These are phyloP conservation scores for Lipomyces anomalus DNA, from an alignment of 805 yeast genomes.

Conservation along the genomic window DNA sequence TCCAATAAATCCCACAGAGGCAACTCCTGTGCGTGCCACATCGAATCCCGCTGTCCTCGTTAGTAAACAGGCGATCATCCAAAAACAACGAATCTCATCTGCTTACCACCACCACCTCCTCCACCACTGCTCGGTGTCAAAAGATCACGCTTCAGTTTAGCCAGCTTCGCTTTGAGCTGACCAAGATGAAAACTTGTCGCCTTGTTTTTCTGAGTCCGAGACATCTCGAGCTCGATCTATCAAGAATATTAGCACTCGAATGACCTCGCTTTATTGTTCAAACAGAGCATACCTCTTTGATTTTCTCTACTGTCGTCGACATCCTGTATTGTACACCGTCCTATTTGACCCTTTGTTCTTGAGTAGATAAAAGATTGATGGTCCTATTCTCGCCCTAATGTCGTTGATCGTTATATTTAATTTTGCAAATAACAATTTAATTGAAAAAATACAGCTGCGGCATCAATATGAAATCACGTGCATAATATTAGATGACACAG, in stretches of 20 bases:
- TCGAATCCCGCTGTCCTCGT: constrained; percentile 66
- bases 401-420: no score
- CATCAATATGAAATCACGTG: no score
- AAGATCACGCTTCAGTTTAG: constrained; percentile 88
- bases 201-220: constrained; percentile 95
- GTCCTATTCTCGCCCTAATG: no score
- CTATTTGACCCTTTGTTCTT: background rate
- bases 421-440: no score
- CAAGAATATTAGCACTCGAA: background rate
- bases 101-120: constrained; percentile 76
- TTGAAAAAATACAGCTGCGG: no score
- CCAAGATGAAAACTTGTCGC: constrained; percentile 97
- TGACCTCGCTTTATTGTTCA: background rate
- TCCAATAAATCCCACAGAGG: constrained; percentile 95
- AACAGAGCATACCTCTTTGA: constrained; percentile 28
- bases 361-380: no score
- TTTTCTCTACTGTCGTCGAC: constrained; percentile 62
- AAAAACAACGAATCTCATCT: background rate
- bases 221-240: constrained; percentile 23
- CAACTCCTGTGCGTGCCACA: constrained; percentile 98
- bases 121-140: constrained; percentile 63
- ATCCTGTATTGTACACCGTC: constrained; percentile 35
- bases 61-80: background rate
- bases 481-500: no score
- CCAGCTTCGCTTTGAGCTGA: constrained; percentile 86